Evolutionary conservation across 2,329 filamentous ascomycete species (phyloP).

Genomic region (Fusarium sp.): DNA sequence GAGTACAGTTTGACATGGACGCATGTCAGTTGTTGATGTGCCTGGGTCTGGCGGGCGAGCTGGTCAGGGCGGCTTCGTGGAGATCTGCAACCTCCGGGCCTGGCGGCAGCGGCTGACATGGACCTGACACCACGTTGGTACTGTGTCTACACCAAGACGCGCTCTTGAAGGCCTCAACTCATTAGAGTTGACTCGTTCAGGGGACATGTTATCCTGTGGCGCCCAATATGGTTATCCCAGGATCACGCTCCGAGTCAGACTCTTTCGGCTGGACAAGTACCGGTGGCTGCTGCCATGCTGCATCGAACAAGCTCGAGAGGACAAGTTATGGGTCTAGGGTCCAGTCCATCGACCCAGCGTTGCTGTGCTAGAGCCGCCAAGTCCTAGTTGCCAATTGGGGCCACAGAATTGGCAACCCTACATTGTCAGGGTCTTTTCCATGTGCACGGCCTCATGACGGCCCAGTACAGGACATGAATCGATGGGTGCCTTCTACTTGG

Average conservation of each 20-base stretch:
- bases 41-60: not conserved
- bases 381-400: constrained; percentile 24
- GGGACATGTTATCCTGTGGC: not conserved
- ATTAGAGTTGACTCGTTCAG: not conserved
- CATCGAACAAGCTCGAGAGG: constrained; percentile 19
- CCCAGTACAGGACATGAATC: not conserved
- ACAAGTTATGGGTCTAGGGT: constrained; percentile 26
- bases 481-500: not conserved
- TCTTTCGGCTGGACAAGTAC: not conserved
- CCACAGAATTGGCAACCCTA: constrained; percentile 27
- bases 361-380: constrained; percentile 21
- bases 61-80: constrained; percentile 12
- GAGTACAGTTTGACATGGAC: not conserved
- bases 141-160: not conserved
- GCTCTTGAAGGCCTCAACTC: constrained; percentile 2
- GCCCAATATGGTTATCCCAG: not conserved
- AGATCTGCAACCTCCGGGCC: constrained; percentile 16
- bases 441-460: not conserved
- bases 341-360: constrained; percentile 20
- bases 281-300: constrained; percentile 2
- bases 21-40: constrained; percentile 1
- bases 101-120: constrained; percentile 20
- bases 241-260: not conserved
- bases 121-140: constrained; percentile 1
- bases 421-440: constrained; percentile 18